phyloP scores from a whole-genome alignment of 2,329 filamentous ascomycete species.

The Akanthomyces dipterigenus region DNA sequence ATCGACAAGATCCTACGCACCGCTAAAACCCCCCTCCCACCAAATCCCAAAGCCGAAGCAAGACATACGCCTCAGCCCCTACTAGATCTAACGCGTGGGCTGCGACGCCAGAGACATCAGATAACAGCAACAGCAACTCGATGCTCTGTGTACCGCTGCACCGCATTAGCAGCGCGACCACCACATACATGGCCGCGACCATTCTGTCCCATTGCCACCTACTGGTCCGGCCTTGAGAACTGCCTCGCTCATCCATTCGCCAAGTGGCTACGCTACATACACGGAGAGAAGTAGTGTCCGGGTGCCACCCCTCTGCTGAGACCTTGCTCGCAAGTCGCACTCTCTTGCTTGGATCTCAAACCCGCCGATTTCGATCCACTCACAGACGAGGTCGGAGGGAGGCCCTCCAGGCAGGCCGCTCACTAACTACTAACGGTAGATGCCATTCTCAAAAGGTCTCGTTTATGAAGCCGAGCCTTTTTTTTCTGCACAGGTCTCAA shows the following conservation, averaged over 20 bases:
- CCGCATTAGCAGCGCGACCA: background rate
- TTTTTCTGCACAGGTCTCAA: background rate
- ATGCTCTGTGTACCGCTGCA: background rate
- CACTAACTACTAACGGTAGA: background rate
- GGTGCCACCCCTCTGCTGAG: too few relatives aligned
- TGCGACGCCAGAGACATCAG: background rate
- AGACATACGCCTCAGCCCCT: too few relatives aligned
- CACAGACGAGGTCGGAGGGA: background rate
- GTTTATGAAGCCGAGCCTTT: background rate
- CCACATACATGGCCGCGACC: too few relatives aligned
- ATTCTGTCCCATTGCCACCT: too few relatives aligned
- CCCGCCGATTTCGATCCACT: constrained; percentile 2
- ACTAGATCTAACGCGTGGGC: background rate
- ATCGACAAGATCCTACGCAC: background rate
- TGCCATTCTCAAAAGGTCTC: background rate
- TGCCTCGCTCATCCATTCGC: too few relatives aligned
- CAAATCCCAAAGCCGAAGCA: too few relatives aligned
- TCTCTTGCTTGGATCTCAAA: background rate
- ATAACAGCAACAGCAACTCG: too few relatives aligned
- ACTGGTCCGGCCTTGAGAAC: too few relatives aligned
- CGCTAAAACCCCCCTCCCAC: background rate
- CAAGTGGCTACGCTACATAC: background rate
- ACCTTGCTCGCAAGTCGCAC: background rate
- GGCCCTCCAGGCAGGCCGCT: too few relatives aligned
- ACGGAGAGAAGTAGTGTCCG: background rate